phyloP scores from a whole-genome alignment of 352 stramenopile genomes.

The Globisporangium orthogonon region DNA sequence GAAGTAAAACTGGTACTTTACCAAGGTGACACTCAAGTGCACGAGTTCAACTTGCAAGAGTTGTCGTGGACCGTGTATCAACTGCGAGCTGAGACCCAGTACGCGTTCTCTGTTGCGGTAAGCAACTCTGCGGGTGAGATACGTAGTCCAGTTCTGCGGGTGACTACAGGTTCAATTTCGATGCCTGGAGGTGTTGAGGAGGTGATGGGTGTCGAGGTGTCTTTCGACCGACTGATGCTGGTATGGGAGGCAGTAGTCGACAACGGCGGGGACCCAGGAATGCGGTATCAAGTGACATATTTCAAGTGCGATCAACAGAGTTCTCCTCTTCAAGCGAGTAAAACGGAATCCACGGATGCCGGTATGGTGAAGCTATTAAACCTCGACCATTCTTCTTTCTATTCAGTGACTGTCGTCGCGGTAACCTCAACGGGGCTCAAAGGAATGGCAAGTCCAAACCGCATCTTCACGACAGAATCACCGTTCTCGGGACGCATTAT shows the following conservation, averaged over 20 bases:
- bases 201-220: slow-evolving; percentile 16
- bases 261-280: slow-evolving; percentile 31
- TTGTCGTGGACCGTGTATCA: slow-evolving; percentile 22
- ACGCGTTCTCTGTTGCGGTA: slow-evolving; percentile 30
- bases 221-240: slow-evolving; percentile 32
- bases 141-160: slow-evolving; percentile 11
- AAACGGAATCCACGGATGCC: slow-evolving; percentile 1
- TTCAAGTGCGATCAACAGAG: slow-evolving; percentile 22
- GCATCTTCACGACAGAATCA: slow-evolving; percentile 27
- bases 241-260: slow-evolving; percentile 30
- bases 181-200: slow-evolving; percentile 24
- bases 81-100: slow-evolving; percentile 27
- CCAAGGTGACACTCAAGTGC: slow-evolving; percentile 9
- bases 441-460: slow-evolving; percentile 13
- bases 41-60: slow-evolving; percentile 19
- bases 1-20: slow-evolving; percentile 26
- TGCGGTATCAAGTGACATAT: slow-evolving; percentile 43
- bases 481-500: slow-evolving; percentile 26
- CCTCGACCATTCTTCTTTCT: slow-evolving; percentile 29
- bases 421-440: slow-evolving; percentile 29
- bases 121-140: slow-evolving; percentile 29
- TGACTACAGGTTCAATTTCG: slow-evolving; percentile 30
- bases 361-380: slow-evolving; percentile 14
- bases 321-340: slow-evolving; percentile 2
- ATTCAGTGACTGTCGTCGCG: slow-evolving; percentile 23